Conservation (phyloP, 2,329 filamentous ascomycete genomes). For the Sporothrix brasiliensis region DNA sequence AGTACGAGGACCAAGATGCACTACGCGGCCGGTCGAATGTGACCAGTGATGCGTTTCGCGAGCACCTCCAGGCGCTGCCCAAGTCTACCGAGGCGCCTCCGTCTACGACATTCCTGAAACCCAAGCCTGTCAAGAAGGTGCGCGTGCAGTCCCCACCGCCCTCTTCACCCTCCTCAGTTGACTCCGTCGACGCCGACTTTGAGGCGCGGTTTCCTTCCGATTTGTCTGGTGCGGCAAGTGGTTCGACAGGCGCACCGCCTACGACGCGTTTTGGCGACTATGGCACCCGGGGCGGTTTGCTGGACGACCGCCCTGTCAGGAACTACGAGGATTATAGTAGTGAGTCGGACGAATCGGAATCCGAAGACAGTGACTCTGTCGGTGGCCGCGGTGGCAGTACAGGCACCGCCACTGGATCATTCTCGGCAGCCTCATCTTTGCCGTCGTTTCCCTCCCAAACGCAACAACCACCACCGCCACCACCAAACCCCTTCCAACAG, state of each 20-base stretch:
- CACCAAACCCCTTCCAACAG: constrained; percentile 59
- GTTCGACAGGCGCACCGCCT: background rate
- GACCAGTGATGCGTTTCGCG: constrained; percentile 41
- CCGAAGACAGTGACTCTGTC: constrained; percentile 40
- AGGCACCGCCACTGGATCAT: background rate
- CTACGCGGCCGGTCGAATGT: constrained; percentile 37
- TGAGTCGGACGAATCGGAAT: constrained; percentile 38
- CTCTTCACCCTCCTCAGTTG: constrained; percentile 60
- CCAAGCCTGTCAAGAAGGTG: constrained; percentile 67
- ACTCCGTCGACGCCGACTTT: constrained; percentile 49
- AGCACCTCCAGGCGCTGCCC: constrained; percentile 41
- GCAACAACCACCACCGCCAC: constrained; percentile 37
- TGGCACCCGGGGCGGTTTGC: constrained; percentile 8
- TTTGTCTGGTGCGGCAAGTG: constrained; percentile 34
- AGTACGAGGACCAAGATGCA: background rate
- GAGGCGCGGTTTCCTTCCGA: constrained; percentile 41
- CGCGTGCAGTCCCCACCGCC: constrained; percentile 67
- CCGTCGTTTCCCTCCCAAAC: constrained; percentile 37
- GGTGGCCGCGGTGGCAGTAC: constrained; percentile 39
- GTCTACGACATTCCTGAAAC: constrained; percentile 45
- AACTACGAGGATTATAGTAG: constrained; percentile 41
- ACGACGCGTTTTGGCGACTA: constrained; percentile 14
- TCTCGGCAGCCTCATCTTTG: background rate
- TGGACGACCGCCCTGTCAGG: constrained; percentile 30
- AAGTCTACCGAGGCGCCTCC: constrained; percentile 43